phyloP scores from a whole-genome alignment of 768 basidiomycete species.

The Sporobolomyces roseus region DNA sequence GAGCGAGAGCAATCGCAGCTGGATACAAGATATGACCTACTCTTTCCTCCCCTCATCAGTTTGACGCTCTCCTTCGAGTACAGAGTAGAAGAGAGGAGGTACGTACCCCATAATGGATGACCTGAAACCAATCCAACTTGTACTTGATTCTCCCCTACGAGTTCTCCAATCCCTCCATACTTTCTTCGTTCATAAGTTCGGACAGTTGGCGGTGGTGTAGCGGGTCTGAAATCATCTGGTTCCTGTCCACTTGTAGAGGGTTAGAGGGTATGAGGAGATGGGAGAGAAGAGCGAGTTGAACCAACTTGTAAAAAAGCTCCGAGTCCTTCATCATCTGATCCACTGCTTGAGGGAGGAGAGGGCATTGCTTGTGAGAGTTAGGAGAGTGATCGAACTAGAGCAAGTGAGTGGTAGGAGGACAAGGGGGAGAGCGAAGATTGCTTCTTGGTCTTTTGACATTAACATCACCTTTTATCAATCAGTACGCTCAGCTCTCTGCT shows the following conservation, averaged over 20 bases:
- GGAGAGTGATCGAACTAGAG: no score
- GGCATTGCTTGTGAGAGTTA: background rate
- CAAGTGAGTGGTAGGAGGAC: background rate
- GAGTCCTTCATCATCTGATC: constrained; percentile 27
- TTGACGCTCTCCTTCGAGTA: background rate
- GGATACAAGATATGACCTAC: constrained; percentile 47
- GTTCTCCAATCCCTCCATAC: constrained; percentile 22
- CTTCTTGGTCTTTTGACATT: background rate
- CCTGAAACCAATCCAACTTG: constrained; percentile 38
- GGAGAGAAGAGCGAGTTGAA: background rate
- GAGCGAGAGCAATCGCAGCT: constrained; percentile 45
- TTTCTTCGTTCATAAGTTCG: constrained; percentile 24
- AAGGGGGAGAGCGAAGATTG: background rate
- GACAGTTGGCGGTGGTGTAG: constrained; percentile 34
- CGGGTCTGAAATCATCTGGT: constrained; percentile 28
- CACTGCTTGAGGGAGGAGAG: background rate
- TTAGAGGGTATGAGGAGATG: background rate
- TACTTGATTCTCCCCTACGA: constrained; percentile 2
- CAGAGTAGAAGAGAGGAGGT: background rate
- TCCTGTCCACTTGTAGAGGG: constrained; percentile 6
- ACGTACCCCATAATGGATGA: constrained; percentile 40
- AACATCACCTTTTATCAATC: background rate
- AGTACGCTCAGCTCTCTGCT: background rate
- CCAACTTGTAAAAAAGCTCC: constrained; percentile 18
- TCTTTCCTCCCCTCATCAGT: background rate